These are phyloP conservation scores for Asparagopsis taxiformis DNA, from an alignment of 31 red algal genomes.

Conservation along the genomic window DNA sequence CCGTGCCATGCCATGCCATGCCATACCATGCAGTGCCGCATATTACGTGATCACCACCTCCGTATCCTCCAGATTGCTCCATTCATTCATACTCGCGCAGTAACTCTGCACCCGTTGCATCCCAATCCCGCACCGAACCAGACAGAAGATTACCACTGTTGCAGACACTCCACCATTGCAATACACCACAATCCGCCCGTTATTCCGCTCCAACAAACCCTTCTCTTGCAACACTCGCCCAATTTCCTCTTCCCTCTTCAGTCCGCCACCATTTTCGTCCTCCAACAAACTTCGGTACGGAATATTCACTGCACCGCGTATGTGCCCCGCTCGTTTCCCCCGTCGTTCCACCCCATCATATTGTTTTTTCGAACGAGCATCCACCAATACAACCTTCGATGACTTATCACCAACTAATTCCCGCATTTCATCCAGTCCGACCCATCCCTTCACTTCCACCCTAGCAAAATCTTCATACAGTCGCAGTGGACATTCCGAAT, in stretches of 20 bases:
- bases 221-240: neutral
- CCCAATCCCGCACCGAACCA: neutral
- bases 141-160: slow-evolving; percentile 9
- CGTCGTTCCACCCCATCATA: slow-evolving; percentile 13
- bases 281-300: slow-evolving; percentile 22
- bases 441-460: neutral
- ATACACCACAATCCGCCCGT: slow-evolving; percentile 7
- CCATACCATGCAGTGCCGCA: too few species aligned
- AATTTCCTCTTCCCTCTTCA: neutral
- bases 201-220: neutral
- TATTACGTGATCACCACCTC: too few species aligned
- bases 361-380: slow-evolving; percentile 16
- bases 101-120: slow-evolving; percentile 6
- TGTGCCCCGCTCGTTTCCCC: neutral
- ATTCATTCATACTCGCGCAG: slow-evolving; percentile 32
- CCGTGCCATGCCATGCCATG: too few species aligned
- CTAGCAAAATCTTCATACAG: slow-evolving; percentile 1
- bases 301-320: slow-evolving; percentile 5
- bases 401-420: neutral
- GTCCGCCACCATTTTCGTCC: slow-evolving; percentile 6
- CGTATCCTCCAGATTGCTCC: slow-evolving; percentile 4
- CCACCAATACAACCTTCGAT: slow-evolving; percentile 1
- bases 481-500: neutral
- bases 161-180: slow-evolving; percentile 35
- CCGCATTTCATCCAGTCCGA: neutral